Evolutionary conservation across 441 rosid species (phyloP).

Genomic region (Euphorbia corollata): DNA sequence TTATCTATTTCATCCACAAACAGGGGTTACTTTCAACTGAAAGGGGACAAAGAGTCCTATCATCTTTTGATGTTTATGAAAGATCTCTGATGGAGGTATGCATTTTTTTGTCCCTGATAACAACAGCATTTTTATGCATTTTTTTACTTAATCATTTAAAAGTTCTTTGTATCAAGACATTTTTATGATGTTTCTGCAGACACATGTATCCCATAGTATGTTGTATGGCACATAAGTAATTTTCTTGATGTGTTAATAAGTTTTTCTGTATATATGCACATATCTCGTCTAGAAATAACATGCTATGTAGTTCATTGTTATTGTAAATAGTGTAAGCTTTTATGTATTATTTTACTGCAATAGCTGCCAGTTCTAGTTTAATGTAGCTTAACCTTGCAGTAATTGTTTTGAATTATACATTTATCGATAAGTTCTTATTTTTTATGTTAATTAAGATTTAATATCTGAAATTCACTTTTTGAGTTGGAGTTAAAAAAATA

Average conservation of each 20-base stretch:
- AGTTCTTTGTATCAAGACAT: background rate
- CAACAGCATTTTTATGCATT: background rate
- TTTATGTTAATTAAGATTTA: background rate
- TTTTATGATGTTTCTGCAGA: background rate
- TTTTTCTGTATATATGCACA: background rate
- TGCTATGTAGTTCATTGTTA: background rate
- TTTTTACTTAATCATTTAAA: background rate
- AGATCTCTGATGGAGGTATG: slow-evolving; percentile 81
- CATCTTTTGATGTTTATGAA: slow-evolving; percentile 60
- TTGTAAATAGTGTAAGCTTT: background rate
- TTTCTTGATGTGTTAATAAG: background rate
- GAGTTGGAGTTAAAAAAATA: background rate
- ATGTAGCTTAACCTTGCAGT: background rate
- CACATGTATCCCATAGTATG: background rate
- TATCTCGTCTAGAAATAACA: background rate
- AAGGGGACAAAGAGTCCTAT: slow-evolving; percentile 71
- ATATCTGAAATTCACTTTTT: background rate
- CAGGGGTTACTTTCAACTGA: slow-evolving; percentile 97
- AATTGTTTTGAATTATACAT: background rate
- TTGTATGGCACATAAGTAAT: background rate
- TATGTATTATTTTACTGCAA: background rate
- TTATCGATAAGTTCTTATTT: background rate
- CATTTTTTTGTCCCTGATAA: slow-evolving; percentile 15
- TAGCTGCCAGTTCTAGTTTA: background rate
- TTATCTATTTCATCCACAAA: slow-evolving; percentile 9